Base-by-base conservation (phyloP, 1,284 basidiomycete genomes). In the Melampsora americana region DNA sequence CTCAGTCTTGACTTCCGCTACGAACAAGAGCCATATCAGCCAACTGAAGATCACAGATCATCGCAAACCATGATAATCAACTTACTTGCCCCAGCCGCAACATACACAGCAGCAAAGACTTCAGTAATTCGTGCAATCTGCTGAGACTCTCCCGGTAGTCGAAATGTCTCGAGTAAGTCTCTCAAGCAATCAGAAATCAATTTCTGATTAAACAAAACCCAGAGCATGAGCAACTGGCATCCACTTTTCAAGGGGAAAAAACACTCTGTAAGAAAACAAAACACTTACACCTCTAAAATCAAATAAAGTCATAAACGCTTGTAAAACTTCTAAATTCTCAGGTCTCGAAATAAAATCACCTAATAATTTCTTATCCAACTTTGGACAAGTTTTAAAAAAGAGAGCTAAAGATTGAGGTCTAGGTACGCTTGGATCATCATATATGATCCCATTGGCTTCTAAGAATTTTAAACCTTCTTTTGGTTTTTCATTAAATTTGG, bases 111-210 rank as follows among this genome's bases (percentile, higher is more conserved):
- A 0, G 96, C 93, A 82, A 99, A 99, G 0, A 90, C 93, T 83
- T 98, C 94, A 0, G 96, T 93, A 67, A 99, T 97, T 7, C 95
- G 88, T 28, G 88, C 85, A 78, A 99, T 99, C 78, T 97, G 96
- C 82, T 97, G 94, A 14, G 93, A 84, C 83, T 99, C 96, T 73
- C 96, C 96, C 0, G 96, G 96, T 62, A 99, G 86, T 72, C 96
- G 88, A 86, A 99, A 97, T 5, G 90, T 87, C 83, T 99, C 96
- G 6, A 99, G 86, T 78, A 99, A 85, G 82, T 97, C 94, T 50
- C 96, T 88, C 88, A 99, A 89, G 2, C 94, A 95, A 78, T 99
- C 95, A 16, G 93, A 93, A 78, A 97, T 88, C 12, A 90, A 88
- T 90, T 95, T 95, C 92, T 95, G 79, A 46, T 65, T 4, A 6